Evolutionary conservation across 2,329 filamentous ascomycete species (phyloP).

Genomic region (Fusarium robinianum): DNA sequence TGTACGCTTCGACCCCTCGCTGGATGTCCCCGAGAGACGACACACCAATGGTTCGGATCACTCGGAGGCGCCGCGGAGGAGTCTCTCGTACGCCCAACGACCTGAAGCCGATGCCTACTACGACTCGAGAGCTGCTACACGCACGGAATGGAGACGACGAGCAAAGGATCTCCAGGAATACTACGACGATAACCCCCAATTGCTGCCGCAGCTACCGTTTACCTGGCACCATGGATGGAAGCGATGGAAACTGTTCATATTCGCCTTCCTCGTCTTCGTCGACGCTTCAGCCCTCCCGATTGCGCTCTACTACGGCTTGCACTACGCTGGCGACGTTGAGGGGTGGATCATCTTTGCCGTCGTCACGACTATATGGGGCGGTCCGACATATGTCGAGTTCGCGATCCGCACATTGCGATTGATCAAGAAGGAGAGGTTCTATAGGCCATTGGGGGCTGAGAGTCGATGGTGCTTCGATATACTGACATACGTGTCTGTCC

Average conservation of each 20-base stretch:
- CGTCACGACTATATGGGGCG: constrained; percentile 59
- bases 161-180: constrained; percentile 46
- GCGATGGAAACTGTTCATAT: constrained; percentile 51
- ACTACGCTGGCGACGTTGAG: constrained; percentile 46
- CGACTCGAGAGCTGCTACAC: constrained; percentile 46
- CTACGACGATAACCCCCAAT: constrained; percentile 45
- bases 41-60: constrained; percentile 20
- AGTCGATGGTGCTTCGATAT: constrained; percentile 56
- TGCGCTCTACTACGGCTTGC: constrained; percentile 56
- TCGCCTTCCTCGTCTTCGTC: constrained; percentile 54
- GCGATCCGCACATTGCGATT: constrained; percentile 53
- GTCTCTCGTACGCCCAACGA: constrained; percentile 44
- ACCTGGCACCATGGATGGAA: constrained; percentile 48
- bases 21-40: constrained; percentile 13
- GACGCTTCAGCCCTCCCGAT: constrained; percentile 52
- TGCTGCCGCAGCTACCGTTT: constrained; percentile 48
- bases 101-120: constrained; percentile 45
- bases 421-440: constrained; percentile 53
- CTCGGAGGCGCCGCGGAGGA: constrained; percentile 36
- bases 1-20: constrained; percentile 28
- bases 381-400: constrained; percentile 59
- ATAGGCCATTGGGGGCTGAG: constrained; percentile 53
- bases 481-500: constrained; percentile 50
- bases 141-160: constrained; percentile 42
- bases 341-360: constrained; percentile 55